Percentiles rank a stretch among this genome's conserved stretches.
These are phyloP conservation scores for Apium graveolens DNA, from an alignment of 129 eudicot genomes.

Conservation along the genomic window DNA sequence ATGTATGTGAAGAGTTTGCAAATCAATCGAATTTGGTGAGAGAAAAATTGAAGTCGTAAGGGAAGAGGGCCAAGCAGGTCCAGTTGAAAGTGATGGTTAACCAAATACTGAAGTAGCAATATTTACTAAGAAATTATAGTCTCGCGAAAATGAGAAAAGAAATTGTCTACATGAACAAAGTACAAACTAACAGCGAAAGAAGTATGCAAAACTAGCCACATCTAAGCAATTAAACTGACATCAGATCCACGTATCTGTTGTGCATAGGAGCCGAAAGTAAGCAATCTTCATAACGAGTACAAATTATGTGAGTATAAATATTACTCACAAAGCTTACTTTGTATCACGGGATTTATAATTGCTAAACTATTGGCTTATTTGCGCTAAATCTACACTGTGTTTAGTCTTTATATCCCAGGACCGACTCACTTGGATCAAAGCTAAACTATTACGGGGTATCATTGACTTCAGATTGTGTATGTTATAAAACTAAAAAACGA, in stretches of 20 bases:
- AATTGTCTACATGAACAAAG: neutral
- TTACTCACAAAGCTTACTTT: neutral
- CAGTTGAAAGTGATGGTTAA: neutral
- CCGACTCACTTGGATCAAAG: too few species aligned
- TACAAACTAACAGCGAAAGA: neutral
- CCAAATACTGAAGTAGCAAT: neutral
- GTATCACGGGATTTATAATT: neutral
- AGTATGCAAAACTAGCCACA: neutral
- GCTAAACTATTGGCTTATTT: neutral
- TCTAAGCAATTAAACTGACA: neutral
- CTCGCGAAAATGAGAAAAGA: neutral
- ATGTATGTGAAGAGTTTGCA: neutral
- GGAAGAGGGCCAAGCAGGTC: neutral
- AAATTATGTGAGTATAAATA: neutral
- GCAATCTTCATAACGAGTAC: neutral
- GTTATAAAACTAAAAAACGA: neutral
- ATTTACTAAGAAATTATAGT: neutral
- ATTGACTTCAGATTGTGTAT: too few species aligned
- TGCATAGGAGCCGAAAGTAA: neutral
- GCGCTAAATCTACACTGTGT: neutral
- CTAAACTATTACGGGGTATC: too few species aligned
- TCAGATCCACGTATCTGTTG: neutral
- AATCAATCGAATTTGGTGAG: neutral
- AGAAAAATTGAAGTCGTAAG: neutral
- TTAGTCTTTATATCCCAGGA: neutral